Base-by-base conservation (phyloP, 768 basidiomycete species). In the Rubroboletus pulcherrimus region DNA sequence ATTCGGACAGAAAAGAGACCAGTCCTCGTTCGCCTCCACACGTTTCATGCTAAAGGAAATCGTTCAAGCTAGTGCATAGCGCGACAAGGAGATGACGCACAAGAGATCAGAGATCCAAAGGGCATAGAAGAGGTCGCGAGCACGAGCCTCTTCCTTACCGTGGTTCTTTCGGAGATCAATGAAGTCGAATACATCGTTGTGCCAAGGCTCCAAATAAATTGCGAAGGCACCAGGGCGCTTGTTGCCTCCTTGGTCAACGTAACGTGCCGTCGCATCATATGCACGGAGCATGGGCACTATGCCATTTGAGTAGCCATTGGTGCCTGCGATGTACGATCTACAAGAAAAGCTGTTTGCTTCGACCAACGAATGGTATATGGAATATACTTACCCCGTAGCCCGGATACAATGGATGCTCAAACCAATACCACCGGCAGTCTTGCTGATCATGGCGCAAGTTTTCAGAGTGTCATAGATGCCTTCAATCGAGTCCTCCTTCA, bases 241-340 rank as follows among this genome's bases (percentile, higher is more conserved):
- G 82, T 98, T 98, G 29, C 97, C 97, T 49, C 97, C 96, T 69
- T 98, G 96, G 71, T 98, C 97, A 54, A 98, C 97, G 66, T 98
- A 98, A 38, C 96, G 93, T 21, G 97, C 97, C 9, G 97, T 98
- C 26, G 95, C 93, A 66, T 99, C 95, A 71, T 89, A 98, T 0
- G 92, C 96, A 54, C 97, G 91, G 42, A 99, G 87, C 96, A 99
- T 99, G 14, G 97, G 97, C 2, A 98, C 93, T 66, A 99, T 97
- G 54, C 97, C 97, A 65, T 98, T 99, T 3, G 95, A 98, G 74
- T 97, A 96, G 1, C 97, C 97, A 71, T 98, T 98, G 31, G 97
- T 99, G 21, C 97, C 97, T 12, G 97, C 94, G 59, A 99, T 99
- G 76, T 99, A 99, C 0, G 96, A 94, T 17, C 96, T 93, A 59